Evolutionary conservation across 805 yeast species (phyloP), one percentile per base, ranked within the genome.

Genomic region (Ogataea trehalophila): DNA sequence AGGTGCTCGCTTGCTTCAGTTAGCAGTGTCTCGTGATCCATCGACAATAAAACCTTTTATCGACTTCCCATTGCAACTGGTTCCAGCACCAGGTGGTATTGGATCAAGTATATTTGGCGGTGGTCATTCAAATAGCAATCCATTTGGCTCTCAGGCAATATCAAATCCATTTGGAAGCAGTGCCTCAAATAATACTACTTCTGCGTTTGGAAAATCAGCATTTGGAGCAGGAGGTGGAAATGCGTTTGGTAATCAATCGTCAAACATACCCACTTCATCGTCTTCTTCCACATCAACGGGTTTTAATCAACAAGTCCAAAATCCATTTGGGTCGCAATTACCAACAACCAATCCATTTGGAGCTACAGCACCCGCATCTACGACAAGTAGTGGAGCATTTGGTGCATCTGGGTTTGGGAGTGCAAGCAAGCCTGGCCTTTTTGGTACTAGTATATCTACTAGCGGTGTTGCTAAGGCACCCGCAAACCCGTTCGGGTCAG

Each of bases 1-100:
- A 54, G 85, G 83, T 6, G 84, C 83, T 0, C 68, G 85, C 42
- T 81, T 73, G 58, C 59, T 75, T n/a, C 85, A 82, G 49, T 53
- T 71, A 18, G 66, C 76, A 5, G 71, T 76, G 61, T 61, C 39
- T 57, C 65, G 37, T 42, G 63, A 39, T 15, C 47, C 55, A 15
- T 49, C 41, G 38, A 58, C 53, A 5, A 44, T 58, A 8, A 65
- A 65, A 33, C 64, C 67, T 0, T 72, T 70, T 42, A 56, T 71
- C 2, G 63, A 66, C 2, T 65, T 66, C 26, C 62, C 68, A 1
- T 45, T 71, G 18, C 68, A 69, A 44, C 23, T 26, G n/a, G 26
- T 8, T 23, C 18, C 33, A 13, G 17, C 31, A 13, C 2, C 31
- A 26, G 13, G 31, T 26, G 31, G 31, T 9, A 26, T 26, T 6